phyloP scores from a whole-genome alignment of 805 yeast genomes.

The Cyberlindnera nakhonratchasimensis region DNA sequence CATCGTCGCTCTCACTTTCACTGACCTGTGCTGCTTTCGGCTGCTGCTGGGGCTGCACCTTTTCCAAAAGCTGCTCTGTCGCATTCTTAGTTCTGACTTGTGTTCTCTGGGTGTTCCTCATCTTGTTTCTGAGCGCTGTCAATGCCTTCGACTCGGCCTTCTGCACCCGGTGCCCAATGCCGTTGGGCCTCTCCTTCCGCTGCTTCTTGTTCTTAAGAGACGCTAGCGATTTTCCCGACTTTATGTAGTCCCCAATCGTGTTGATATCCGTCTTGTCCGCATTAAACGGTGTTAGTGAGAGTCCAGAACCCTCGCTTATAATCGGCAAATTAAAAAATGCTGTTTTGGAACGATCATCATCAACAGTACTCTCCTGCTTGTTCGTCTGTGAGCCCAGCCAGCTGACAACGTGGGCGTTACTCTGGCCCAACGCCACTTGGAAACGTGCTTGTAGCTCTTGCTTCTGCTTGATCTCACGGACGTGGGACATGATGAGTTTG shows the following conservation, averaged over 20 bases:
- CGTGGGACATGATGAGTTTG: conserved; percentile 24
- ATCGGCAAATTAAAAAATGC: conserved; percentile 27
- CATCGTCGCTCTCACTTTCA: conserved; percentile 25
- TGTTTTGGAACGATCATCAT: conserved; percentile 16
- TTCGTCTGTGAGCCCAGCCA: conserved; percentile 23
- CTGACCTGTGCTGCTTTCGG: background rate
- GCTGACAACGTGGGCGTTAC: conserved; percentile 18
- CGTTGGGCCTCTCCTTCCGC: conserved; percentile 4
- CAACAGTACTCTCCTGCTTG: background rate
- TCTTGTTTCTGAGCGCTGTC: conserved; percentile 24
- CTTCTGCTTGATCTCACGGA: conserved; percentile 26
- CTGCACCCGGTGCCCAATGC: conserved; percentile 2
- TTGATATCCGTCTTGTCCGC: conserved; percentile 11
- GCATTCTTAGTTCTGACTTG: conserved; percentile 3
- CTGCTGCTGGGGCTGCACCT: background rate
- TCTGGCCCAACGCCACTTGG: conserved; percentile 21
- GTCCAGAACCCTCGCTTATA: conserved; percentile 22
- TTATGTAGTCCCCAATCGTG: conserved; percentile 28
- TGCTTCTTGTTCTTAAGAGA: conserved; percentile 19
- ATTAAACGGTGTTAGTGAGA: conserved; percentile 11
- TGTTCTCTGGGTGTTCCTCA: conserved; percentile 18
- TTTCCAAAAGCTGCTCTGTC: conserved; percentile 6
- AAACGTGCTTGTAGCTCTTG: conserved; percentile 25
- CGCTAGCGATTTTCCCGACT: conserved; percentile 22
- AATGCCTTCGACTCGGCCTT: conserved; percentile 23